Evolutionary conservation across 2,329 filamentous ascomycete species (phyloP), one percentile per base, ranked within the genome.

Genomic region (Xylaria hypoxylon): DNA sequence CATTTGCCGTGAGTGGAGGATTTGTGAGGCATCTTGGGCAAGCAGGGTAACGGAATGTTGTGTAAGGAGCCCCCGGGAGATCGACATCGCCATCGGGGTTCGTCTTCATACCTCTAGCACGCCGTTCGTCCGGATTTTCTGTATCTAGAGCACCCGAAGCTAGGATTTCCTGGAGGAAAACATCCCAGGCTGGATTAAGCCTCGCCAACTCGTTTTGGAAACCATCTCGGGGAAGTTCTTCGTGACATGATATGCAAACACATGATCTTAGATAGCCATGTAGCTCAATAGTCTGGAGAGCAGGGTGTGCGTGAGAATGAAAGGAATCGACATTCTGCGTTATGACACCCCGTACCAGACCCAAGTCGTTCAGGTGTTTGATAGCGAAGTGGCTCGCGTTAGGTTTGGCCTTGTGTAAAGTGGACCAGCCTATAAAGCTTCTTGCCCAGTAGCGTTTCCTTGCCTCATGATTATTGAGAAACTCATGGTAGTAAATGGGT

Each of bases 251-350:
- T 13, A 91, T 87, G 80, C 96, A 99, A 59, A 94, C 86, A 33
- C 94, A 86, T 33, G 90, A 88, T 70, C 94, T 87, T 55, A 99
- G 85, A 79, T 96, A 97, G 71, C 96, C 96, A 78, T 99, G 96
- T 56, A 99, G 85, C 79, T 98, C 95, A 51, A 96, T 82, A 10
- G 92, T 96, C 5, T 88, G 86, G 48, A 94, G 80, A 10, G 83
- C 77, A 0, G 94, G 92, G 78, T 97, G 94, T 0, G 93, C 91
- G 65, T 81, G 81, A 2, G 86, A 84, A 79, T 99, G 96, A 77
- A 99, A 97, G 2, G 94, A 97, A 80, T 99, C 96, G 58, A 99
- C 96, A 76, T 98, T 98, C 78, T 99, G 96, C 45, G 96, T 98
- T 72, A 99, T 89, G 65, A 97, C 92, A 59, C 83, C 88, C 64